These are phyloP conservation scores for Trichomonas vaginalis DNA, from an alignment of 208 protist species.

Conservation along the genomic window DNA sequence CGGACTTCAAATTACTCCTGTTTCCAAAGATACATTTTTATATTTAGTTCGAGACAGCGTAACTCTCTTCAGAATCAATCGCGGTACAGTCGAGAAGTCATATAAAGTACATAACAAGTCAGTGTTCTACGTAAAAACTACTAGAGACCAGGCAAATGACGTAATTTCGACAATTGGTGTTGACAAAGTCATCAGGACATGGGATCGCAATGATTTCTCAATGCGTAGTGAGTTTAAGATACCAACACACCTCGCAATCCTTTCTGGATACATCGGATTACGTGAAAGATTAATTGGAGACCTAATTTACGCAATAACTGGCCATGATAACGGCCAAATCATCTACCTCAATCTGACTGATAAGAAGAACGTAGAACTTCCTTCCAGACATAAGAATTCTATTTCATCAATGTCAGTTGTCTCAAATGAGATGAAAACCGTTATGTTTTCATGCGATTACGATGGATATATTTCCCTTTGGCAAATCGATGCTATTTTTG, in stretches of 20 bases:
- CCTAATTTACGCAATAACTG: not conserved
- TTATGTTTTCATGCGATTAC: not conserved
- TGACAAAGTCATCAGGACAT: not conserved
- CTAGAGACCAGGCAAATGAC: not conserved
- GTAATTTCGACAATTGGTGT: not conserved
- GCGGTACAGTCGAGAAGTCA: not conserved
- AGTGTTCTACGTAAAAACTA: not conserved
- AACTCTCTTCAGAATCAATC: not conserved
- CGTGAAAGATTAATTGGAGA: not conserved
- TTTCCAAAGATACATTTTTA: not conserved
- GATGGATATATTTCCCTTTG: not conserved
- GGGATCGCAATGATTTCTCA: not conserved
- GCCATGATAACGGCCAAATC: not conserved
- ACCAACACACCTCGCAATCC: not conserved
- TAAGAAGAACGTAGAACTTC: not conserved
- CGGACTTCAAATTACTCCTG: not conserved
- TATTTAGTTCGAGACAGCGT: not conserved
- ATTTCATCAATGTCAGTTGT: not conserved
- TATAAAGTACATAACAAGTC: not conserved
- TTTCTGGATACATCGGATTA: not conserved
- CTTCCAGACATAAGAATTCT: slow-evolving; percentile 2
- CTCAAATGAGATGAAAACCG: not conserved
- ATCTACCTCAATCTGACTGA: not conserved
- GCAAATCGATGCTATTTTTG: not conserved
- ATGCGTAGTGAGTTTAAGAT: not conserved